These are phyloP conservation scores for Cladosporium velox DNA, from an alignment of 2,329 filamentous ascomycete species.

Conservation along the genomic window DNA sequence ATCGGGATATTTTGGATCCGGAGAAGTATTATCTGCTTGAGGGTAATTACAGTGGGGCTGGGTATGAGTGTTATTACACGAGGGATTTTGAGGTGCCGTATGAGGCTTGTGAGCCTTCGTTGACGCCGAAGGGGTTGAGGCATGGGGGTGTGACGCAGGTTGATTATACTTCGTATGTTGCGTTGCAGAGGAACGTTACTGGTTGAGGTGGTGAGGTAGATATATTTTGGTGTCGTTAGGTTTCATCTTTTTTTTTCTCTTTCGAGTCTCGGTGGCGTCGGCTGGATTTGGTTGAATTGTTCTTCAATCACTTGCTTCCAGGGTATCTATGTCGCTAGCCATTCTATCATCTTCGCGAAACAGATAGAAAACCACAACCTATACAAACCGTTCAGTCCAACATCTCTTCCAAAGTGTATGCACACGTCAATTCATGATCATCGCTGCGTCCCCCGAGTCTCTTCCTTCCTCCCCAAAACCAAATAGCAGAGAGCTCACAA, in stretches of 20 bases:
- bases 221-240: not conserved
- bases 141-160: slow-evolving; percentile 2
- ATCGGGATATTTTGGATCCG: slow-evolving; percentile 8
- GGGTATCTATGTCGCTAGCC: slow-evolving; percentile 17
- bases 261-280: too few species aligned
- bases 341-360: slow-evolving; percentile 12
- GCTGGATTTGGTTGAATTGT: not conserved
- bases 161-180: not conserved
- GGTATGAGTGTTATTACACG: slow-evolving; percentile 8
- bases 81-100: not conserved
- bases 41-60: not conserved
- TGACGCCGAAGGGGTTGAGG: slow-evolving; percentile 2
- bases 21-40: slow-evolving; percentile 8
- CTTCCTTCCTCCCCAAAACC: not conserved
- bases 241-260: not conserved
- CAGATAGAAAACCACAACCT: not conserved
- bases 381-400: not conserved
- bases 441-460: not conserved
- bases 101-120: not conserved
- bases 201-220: not conserved
- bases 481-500: not conserved
- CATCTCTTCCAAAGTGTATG: not conserved
- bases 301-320: not conserved
- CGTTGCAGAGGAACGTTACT: slow-evolving; percentile 7
- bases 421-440: slow-evolving; percentile 1